Conservation (phyloP, 495 filamentous ascomycete species). For the Penicillium samsonianum region DNA sequence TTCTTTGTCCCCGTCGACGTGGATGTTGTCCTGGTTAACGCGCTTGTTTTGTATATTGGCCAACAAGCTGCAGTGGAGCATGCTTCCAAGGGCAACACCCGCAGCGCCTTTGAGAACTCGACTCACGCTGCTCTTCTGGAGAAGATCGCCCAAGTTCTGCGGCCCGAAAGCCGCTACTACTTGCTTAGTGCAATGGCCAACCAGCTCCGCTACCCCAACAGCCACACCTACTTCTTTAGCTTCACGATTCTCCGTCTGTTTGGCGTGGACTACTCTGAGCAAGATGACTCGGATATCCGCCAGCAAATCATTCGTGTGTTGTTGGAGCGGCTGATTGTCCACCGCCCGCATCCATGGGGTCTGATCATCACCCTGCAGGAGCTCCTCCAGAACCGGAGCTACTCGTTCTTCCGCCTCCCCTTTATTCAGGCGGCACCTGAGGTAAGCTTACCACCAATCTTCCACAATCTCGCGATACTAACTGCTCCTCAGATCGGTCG, state of each 20-base stretch:
- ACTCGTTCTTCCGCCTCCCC: constrained; percentile 86
- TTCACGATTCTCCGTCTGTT: constrained; percentile 86
- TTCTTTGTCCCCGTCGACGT: constrained; percentile 63
- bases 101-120: constrained; percentile 68
- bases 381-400: constrained; percentile 84
- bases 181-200: constrained; percentile 83
- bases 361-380: constrained; percentile 88
- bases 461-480: constrained; percentile 6
- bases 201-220: constrained; percentile 87
- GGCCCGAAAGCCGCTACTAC: constrained; percentile 80
- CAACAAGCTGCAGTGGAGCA: constrained; percentile 62
- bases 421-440: constrained; percentile 88
- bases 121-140: constrained; percentile 75
- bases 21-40: constrained; percentile 72
- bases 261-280: constrained; percentile 71
- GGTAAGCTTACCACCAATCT: constrained; percentile 48
- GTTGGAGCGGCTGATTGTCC: constrained; percentile 82
- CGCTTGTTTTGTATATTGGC: constrained; percentile 80
- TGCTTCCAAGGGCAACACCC: constrained; percentile 56
- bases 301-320: constrained; percentile 88
- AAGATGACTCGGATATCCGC: constrained; percentile 77
- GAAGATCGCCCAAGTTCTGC: constrained; percentile 69
- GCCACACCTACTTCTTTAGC: constrained; percentile 90
- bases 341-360: constrained; percentile 96
- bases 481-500: constrained; percentile 44